phyloP scores from a whole-genome alignment of 2,329 filamentous ascomycete species.

The Phialocephala subalpina region DNA sequence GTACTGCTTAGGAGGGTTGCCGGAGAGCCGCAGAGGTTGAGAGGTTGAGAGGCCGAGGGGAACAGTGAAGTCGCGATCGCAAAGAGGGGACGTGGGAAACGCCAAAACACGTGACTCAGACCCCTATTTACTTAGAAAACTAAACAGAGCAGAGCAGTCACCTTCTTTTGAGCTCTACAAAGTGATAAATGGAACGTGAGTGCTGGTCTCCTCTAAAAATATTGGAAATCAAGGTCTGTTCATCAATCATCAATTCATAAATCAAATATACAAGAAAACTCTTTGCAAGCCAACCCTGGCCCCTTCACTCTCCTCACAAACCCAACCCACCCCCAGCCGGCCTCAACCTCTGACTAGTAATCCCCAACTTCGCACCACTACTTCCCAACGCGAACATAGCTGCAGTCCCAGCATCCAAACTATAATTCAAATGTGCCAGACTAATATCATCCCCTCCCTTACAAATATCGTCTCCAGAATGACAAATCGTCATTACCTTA shows the following conservation, averaged over 20 bases:
- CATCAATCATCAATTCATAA: neutral
- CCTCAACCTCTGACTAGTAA: slow-evolving; percentile 36
- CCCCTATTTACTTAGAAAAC: too few species aligned
- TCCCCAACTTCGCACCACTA: slow-evolving; percentile 33
- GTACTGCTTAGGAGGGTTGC: too few species aligned
- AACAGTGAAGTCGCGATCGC: too few species aligned
- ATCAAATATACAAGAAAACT: neutral
- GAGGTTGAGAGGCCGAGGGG: too few species aligned
- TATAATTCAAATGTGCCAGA: slow-evolving; percentile 37
- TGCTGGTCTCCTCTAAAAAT: too few species aligned
- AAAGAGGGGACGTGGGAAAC: too few species aligned
- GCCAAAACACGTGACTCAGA: too few species aligned
- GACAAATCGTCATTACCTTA: slow-evolving; percentile 37
- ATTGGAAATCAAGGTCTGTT: too few species aligned
- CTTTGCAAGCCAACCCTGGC: neutral
- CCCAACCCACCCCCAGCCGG: slow-evolving; percentile 1
- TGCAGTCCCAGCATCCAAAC: slow-evolving; percentile 33
- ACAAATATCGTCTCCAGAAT: slow-evolving; percentile 38
- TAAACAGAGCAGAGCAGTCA: too few species aligned
- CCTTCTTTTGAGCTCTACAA: too few species aligned
- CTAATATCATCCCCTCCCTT: slow-evolving; percentile 30
- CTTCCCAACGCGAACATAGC: slow-evolving; percentile 38
- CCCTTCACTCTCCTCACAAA: neutral
- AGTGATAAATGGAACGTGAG: too few species aligned
- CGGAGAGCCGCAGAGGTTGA: too few species aligned